phyloP scores from a whole-genome alignment of 768 basidiomycete genomes.

The Fibroporia radiculosa region DNA sequence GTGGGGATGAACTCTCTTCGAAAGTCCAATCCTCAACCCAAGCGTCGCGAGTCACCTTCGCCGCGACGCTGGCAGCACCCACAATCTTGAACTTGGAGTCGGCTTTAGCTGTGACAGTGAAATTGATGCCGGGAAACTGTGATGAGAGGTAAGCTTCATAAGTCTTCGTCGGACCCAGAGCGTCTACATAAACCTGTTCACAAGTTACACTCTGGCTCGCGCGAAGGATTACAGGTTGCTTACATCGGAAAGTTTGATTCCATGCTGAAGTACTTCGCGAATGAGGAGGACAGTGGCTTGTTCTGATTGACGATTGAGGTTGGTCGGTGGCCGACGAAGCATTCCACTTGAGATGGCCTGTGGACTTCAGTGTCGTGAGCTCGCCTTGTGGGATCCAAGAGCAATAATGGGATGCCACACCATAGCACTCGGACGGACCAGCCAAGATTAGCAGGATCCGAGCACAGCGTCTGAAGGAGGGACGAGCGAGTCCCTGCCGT shows the following conservation, averaged over 20 bases:
- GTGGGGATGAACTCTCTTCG: slow-evolving; percentile 37
- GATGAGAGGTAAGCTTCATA: slow-evolving; percentile 81
- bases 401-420: slow-evolving; percentile 24
- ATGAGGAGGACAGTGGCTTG: slow-evolving; percentile 89
- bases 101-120: slow-evolving; percentile 89
- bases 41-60: slow-evolving; percentile 92
- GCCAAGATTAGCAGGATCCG: slow-evolving; percentile 62
- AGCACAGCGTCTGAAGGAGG: slow-evolving; percentile 59
- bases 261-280: slow-evolving; percentile 71
- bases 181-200: slow-evolving; percentile 87
- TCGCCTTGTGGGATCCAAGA: background rate
- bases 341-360: slow-evolving; percentile 89
- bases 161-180: slow-evolving; percentile 78
- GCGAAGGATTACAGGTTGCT: slow-evolving; percentile 6
- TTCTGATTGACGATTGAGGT: slow-evolving; percentile 84
- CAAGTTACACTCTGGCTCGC: background rate
- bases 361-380: slow-evolving; percentile 43
- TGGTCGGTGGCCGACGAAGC: slow-evolving; percentile 75
- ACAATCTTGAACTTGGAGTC: slow-evolving; percentile 97
- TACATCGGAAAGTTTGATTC: slow-evolving; percentile 76
- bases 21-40: slow-evolving; percentile 84
- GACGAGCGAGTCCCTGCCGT: slow-evolving; percentile 60
- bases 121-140: slow-evolving; percentile 75
- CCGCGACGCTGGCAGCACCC: slow-evolving; percentile 94
- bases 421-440: slow-evolving; percentile 80